Percentiles rank a stretch among this genome's conserved stretches.
These are phyloP conservation scores for Hypoxylon sp. DNA, from an alignment of 2,329 filamentous ascomycete genomes.

Conservation along the genomic window DNA sequence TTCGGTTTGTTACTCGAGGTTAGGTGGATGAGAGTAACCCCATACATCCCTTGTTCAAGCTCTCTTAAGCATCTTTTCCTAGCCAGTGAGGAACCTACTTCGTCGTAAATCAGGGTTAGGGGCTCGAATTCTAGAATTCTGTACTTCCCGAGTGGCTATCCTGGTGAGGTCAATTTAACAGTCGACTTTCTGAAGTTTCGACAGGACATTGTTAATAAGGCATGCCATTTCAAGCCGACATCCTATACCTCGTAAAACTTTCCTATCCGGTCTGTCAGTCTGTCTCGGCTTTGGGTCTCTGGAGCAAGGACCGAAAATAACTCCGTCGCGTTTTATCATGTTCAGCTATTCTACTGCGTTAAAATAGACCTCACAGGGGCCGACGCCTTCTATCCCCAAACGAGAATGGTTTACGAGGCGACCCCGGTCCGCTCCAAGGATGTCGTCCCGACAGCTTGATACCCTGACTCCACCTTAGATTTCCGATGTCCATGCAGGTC, in stretches of 20 bases:
- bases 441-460: constrained; percentile 15
- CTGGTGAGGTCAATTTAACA: no score
- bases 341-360: constrained; percentile 6
- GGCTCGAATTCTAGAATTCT: not conserved
- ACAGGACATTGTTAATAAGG: no score
- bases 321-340: not conserved
- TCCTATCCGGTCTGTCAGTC: not conserved
- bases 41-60: not conserved
- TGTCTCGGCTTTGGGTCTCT: not conserved
- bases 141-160: no score
- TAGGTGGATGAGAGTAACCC: not conserved
- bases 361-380: constrained; percentile 15
- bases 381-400: constrained; percentile 4
- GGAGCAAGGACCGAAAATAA: constrained; percentile 1
- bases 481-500: not conserved
- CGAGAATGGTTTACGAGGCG: constrained; percentile 23
- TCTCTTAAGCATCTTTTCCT: no score
- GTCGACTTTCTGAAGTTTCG: no score
- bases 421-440: not conserved
- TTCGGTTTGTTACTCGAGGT: not conserved
- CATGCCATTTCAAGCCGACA: not conserved
- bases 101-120: not conserved
- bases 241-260: not conserved
- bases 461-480: constrained; percentile 6
- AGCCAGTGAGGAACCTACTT: not conserved